Percentiles rank a stretch among this genome's conserved stretches.
Conservation (phyloP, 768 basidiomycete species). For the Rhizopogon vesiculosus region DNA sequence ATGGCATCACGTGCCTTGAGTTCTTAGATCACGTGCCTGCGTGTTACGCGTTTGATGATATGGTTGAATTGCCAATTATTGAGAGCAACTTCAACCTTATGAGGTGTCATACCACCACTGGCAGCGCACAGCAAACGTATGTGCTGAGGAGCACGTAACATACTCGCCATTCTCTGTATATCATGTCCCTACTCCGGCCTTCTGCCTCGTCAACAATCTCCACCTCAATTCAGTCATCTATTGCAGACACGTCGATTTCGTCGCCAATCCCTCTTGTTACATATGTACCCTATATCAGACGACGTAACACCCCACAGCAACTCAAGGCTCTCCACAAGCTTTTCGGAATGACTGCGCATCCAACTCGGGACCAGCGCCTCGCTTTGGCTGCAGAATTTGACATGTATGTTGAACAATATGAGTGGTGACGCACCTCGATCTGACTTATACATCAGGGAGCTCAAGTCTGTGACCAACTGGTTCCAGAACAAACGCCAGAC, state of each 20-base stretch:
- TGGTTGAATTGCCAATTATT: conserved; percentile 5
- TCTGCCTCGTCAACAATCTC: conserved; percentile 1
- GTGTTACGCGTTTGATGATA: conserved; percentile 14
- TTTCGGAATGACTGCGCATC: conserved; percentile 34
- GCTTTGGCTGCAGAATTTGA: conserved; percentile 33
- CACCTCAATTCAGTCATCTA: background rate
- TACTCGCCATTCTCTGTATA: conserved; percentile 5
- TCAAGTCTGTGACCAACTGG: conserved; percentile 72
- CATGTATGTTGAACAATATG: conserved; percentile 23
- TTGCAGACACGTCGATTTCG: background rate
- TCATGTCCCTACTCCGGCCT: conserved; percentile 5
- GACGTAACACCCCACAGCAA: conserved; percentile 29
- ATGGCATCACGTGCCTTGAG: conserved; percentile 8
- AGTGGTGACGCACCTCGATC: background rate
- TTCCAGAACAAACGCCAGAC: conserved; percentile 79
- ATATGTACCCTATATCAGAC: conserved; percentile 24
- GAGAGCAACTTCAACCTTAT: conserved; percentile 8
- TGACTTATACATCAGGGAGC: conserved; percentile 42
- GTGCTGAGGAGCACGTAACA: conserved; percentile 7
- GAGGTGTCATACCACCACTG: background rate
- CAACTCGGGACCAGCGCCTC: conserved; percentile 37
- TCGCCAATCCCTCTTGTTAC: background rate
- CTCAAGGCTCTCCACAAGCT: conserved; percentile 28
- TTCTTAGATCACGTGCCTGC: conserved; percentile 17
- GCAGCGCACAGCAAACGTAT: conserved; percentile 8